A percentile compares a stretch with the other conserved stretches of the same genome.
Evolutionary conservation across 495 filamentous ascomycete species (phyloP).

Genomic region (Lophiotrema nucula): DNA sequence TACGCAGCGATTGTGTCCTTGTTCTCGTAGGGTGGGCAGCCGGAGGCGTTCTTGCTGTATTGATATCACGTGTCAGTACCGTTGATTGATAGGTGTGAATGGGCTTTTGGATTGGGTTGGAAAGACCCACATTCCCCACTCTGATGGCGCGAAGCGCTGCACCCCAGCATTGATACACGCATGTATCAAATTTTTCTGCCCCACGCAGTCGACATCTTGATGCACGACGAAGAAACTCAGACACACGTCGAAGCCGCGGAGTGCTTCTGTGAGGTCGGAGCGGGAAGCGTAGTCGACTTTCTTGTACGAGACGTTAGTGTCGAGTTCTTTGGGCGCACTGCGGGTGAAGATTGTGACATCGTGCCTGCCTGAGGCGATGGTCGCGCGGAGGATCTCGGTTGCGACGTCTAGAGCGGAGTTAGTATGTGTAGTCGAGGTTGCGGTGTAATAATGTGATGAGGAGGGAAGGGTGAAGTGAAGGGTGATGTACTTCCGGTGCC

Average conservation of each 20-base stretch:
- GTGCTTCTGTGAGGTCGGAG: neutral
- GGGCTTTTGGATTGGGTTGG: too few relatives aligned
- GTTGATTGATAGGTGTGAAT: too few relatives aligned
- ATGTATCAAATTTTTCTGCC: constrained; percentile 40
- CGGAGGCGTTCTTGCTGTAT: constrained; percentile 16
- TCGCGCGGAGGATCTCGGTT: constrained; percentile 18
- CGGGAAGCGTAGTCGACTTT: constrained; percentile 15
- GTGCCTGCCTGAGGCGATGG: constrained; percentile 7
- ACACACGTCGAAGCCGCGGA: constrained; percentile 1
- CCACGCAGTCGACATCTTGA: constrained; percentile 14
- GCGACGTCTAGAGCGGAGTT: constrained; percentile 15
- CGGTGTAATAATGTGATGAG: neutral
- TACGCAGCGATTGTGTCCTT: constrained; percentile 24
- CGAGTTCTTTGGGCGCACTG: neutral
- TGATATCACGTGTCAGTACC: neutral
- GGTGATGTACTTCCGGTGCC: constrained; percentile 20
- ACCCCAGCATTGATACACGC: constrained; percentile 42
- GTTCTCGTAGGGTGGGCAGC: constrained; percentile 10
- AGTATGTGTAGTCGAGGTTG: neutral
- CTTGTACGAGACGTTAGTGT: neutral
- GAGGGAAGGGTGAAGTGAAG: neutral
- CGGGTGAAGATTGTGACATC: constrained; percentile 18
- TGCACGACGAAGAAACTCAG: constrained; percentile 12
- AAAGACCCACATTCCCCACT: constrained; percentile 33
- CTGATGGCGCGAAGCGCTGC: constrained; percentile 41